These are phyloP conservation scores for Rehmannia glutinosa DNA, from an alignment of 257 asterid species.

Conservation along the genomic window DNA sequence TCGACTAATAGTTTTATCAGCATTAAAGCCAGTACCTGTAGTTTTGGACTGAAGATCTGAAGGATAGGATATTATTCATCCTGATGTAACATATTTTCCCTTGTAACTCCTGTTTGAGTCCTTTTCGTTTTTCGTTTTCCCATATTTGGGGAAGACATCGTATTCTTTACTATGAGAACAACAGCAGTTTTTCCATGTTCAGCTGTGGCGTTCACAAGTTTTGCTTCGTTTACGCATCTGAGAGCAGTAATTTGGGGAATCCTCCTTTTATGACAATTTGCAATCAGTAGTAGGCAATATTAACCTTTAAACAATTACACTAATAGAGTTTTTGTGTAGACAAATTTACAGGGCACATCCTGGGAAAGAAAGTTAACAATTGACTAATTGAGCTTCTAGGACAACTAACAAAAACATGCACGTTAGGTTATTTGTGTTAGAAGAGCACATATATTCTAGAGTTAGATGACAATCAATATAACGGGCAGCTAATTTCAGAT, in stretches of 20 bases:
- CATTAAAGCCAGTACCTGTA: conserved; percentile 73
- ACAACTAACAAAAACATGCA: not conserved
- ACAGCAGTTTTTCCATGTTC: not conserved
- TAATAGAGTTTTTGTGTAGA: too few species aligned
- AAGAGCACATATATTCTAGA: not conserved
- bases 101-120: too few species aligned
- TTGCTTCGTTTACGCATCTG: too few species aligned
- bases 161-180: not conserved
- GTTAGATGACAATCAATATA: too few species aligned
- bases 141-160: not conserved
- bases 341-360: not conserved
- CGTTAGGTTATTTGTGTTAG: not conserved
- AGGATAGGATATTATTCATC: not conserved
- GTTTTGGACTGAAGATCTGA: conserved; percentile 62
- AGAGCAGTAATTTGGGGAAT: too few species aligned
- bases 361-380: not conserved
- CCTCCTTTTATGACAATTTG: too few species aligned
- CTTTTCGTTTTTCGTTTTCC: not conserved
- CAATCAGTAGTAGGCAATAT: not conserved
- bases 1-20: conserved; percentile 57
- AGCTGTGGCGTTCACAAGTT: not conserved
- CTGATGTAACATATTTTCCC: too few species aligned
- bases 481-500: not conserved
- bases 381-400: not conserved
- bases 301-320: not conserved